Conservation (phyloP, 129 eudicot species). For the Mikania micrantha region DNA sequence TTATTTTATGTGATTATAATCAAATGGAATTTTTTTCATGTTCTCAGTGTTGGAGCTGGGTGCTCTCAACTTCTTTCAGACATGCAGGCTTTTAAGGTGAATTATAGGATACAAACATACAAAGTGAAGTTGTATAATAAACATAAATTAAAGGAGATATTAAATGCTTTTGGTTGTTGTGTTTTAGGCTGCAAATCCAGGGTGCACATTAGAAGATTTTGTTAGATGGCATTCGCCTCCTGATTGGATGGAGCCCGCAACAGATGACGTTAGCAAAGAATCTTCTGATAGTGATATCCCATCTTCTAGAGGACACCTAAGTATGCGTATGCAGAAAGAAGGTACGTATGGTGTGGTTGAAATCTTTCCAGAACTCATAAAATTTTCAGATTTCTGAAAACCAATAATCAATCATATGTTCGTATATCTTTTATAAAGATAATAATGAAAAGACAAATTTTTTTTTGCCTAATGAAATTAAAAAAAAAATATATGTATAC, state of each 20-base stretch:
- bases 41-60: conserved; percentile 94
- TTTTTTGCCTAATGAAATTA: too few species aligned
- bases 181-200: conserved; percentile 95
- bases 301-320: conserved; percentile 72
- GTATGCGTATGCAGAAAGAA: conserved; percentile 93
- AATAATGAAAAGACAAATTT: too few species aligned
- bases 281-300: conserved; percentile 35
- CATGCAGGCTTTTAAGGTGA: conserved; percentile 99
- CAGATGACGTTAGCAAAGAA: conserved; percentile 35
- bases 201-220: conserved; percentile 93
- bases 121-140: not conserved
- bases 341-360: too few species aligned
- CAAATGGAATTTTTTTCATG: not conserved
- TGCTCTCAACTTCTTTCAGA: conserved; percentile 99
- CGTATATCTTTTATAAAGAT: too few species aligned
- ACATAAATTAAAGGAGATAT: not conserved
- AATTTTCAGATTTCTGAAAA: too few species aligned
- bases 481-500: too few species aligned
- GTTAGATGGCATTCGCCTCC: conserved; percentile 99
- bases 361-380: too few species aligned
- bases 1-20: not conserved
- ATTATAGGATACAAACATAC: not conserved
- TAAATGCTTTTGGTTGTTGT: not conserved
- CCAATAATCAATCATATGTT: too few species aligned
- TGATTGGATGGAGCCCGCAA: conserved; percentile 78